phyloP scores from a whole-genome alignment of 1,284 basidiomycete species.

The Pholiota adiposa region DNA sequence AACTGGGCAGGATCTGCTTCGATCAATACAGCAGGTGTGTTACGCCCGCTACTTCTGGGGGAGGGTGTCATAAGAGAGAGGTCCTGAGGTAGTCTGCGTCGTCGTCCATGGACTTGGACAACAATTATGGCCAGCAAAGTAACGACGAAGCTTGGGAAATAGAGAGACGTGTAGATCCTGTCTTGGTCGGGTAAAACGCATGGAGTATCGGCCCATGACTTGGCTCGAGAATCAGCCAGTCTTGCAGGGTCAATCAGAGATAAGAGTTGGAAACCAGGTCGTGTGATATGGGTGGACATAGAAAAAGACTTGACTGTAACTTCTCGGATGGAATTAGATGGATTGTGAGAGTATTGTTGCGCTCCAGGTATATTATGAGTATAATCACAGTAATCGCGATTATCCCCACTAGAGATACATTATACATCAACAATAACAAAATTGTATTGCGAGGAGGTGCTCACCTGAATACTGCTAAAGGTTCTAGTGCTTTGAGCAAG shows the following conservation, averaged over 20 bases:
- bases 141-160: conserved; percentile 55
- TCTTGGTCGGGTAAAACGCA: conserved; percentile 76
- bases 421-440: too few relatives aligned
- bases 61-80: conserved; percentile 30
- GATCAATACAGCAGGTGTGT: conserved; percentile 25
- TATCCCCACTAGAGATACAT: conserved; percentile 70
- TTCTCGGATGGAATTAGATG: conserved; percentile 51
- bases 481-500: conserved; percentile 68
- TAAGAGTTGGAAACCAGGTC: conserved; percentile 85
- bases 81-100: conserved; percentile 10
- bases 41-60: conserved; percentile 29
- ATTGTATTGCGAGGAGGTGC: conserved; percentile 22
- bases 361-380: conserved; percentile 46
- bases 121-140: conserved; percentile 38
- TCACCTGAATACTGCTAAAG: conserved; percentile 75
- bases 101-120: conserved; percentile 32
- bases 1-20: conserved; percentile 16
- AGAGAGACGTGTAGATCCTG: conserved; percentile 61
- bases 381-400: conserved; percentile 88
- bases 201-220: conserved; percentile 51
- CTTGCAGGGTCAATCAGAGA: conserved; percentile 59
- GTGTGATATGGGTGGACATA: conserved; percentile 70
- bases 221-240: conserved; percentile 33
- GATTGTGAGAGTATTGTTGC: conserved; percentile 15
- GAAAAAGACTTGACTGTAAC: conserved; percentile 85